Base-by-base conservation (phyloP, 2,329 filamentous ascomycete species). In the Pezicula carpinea region DNA sequence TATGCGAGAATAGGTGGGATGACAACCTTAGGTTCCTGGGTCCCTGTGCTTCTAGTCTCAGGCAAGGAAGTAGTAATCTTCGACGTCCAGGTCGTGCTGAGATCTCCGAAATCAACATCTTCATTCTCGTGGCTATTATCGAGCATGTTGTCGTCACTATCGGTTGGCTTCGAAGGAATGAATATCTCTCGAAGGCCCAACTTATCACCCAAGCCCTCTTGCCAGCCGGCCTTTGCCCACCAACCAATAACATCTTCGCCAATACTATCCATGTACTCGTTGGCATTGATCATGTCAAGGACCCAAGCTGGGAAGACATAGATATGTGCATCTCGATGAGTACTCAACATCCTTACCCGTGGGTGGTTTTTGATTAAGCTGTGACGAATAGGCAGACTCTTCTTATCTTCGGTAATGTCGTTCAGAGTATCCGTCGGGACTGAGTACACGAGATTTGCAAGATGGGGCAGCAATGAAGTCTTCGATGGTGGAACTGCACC, bases 221-320 rank as follows among this genome's bases (percentile, higher is more conserved):
- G 91, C 93, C 93, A 99, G 46, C 83, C 83, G 1, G 92, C 83
- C 65, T 97, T 97, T 29, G 91, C 89, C 90, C 91, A 96, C 87
- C 89, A 96, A 6, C 91, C 90, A 14, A 97, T 74, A 5, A 96
- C 82, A 60, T 97, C 92, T 65, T 97, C 92, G 26, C 87, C 87
- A 40, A 99, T 83, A 47, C 85, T 95, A 59, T 96, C 88, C 53
- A 99, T 80, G 10, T 79, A 82, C 23, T 91, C 85, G 59, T 96
- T 95, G 52, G 77, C 74, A 48, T 80, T 79, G 35, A 95, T 80
- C 65, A 96, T 87, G 45, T 95, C 85, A 59, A 96, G 79, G 7
- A 95, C 79, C 92, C 93, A 97, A 55, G 82, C 82, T 0, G 93
- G 93, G 56, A 99, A 88, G 53, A 99, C 82, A 67, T 99, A 99